Evolutionary conservation across 1,284 basidiomycete species (phyloP).

Genomic region (Volvariella surrecta): DNA sequence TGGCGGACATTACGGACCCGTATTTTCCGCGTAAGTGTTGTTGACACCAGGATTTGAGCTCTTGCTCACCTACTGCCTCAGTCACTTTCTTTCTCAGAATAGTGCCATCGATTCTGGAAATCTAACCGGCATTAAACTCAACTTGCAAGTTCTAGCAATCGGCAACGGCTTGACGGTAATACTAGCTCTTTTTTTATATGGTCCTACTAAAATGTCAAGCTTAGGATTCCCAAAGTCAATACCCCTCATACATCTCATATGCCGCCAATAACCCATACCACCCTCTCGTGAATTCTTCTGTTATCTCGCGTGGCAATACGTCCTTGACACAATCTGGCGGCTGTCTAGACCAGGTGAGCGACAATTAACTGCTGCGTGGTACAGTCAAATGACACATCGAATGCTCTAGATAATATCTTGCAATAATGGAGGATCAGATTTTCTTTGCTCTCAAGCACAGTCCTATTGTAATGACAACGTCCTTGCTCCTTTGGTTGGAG

Average conservation of each 20-base stretch:
- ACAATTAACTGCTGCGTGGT: too few relatives aligned
- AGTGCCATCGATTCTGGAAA: conserved; percentile 42
- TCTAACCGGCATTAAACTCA: conserved; percentile 39
- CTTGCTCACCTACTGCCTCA: too few relatives aligned
- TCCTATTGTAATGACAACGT: conserved; percentile 45
- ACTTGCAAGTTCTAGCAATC: conserved; percentile 53
- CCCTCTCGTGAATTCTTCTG: conserved; percentile 33
- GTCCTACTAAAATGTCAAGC: conserved; percentile 5
- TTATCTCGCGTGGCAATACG: conserved; percentile 31
- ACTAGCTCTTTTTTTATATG: conserved; percentile 2
- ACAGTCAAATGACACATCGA: too few relatives aligned
- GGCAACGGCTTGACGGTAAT: conserved; percentile 56
- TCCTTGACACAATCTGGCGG: conserved; percentile 37
- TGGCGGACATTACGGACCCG: conserved; percentile 57
- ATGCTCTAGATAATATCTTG: too few relatives aligned
- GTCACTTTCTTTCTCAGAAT: conserved; percentile 55
- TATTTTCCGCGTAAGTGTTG: conserved; percentile 44
- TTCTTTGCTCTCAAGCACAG: conserved; percentile 46
- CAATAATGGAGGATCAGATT: conserved; percentile 35
- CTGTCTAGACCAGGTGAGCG: conserved; percentile 38
- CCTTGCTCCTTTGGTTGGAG: conserved; percentile 38
- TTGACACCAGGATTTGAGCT: too few relatives aligned
- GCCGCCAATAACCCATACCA: conserved; percentile 49
- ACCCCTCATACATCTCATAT: conserved; percentile 47
- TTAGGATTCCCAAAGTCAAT: conserved; percentile 49